These are phyloP conservation scores for Acanthamoeba culbertsoni DNA, from an alignment of 208 protist species.

Conservation along the genomic window DNA sequence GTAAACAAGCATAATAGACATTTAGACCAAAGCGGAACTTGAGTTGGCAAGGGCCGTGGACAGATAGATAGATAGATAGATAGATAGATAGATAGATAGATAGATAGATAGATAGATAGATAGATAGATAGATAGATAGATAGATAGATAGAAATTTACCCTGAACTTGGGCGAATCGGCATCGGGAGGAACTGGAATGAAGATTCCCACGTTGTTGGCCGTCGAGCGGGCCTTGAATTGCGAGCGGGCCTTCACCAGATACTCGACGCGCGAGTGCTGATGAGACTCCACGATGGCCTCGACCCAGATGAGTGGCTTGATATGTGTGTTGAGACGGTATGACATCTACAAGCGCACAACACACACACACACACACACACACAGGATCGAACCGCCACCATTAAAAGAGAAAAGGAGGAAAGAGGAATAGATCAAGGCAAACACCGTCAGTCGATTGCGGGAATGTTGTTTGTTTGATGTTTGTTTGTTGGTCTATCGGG, in stretches of 20 bases:
- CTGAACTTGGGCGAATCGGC: slow-evolving; percentile 95
- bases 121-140: background rate
- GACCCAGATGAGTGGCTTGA: slow-evolving; percentile 90
- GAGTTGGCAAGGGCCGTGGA: background rate
- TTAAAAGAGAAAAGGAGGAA: too few relatives aligned
- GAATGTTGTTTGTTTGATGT: too few relatives aligned
- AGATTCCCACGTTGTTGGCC: slow-evolving; percentile 96
- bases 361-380: too few relatives aligned
- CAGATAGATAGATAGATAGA: background rate
- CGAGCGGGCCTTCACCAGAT: slow-evolving; percentile 90
- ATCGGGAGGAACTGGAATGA: slow-evolving; percentile 97
- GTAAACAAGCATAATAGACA: background rate
- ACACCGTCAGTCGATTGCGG: too few relatives aligned
- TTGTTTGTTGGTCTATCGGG: too few relatives aligned
- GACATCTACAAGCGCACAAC: too few relatives aligned
- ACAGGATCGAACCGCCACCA: too few relatives aligned
- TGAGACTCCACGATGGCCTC: slow-evolving; percentile 88
- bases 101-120: background rate
- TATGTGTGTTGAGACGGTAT: slow-evolving; percentile 90
- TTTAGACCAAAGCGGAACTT: background rate
- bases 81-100: background rate
- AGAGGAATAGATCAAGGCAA: too few relatives aligned
- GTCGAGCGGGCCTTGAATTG: slow-evolving; percentile 92
- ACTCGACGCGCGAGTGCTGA: slow-evolving; percentile 92
- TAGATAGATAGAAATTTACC: background rate